Conservation (phyloP, 2,329 filamentous ascomycete genomes). For the Paradendryphiella salina region DNA sequence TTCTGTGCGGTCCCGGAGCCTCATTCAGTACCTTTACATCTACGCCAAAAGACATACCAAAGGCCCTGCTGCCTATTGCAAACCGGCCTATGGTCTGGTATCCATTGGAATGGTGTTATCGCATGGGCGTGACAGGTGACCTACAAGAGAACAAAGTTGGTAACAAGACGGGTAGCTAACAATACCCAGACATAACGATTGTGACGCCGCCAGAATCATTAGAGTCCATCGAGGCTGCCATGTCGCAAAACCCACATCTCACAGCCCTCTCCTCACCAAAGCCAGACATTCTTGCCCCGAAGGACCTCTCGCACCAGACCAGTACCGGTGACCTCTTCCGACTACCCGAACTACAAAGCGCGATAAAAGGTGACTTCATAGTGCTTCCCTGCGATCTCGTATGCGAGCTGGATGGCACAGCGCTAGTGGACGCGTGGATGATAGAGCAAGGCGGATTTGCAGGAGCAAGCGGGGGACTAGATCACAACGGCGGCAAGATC, state of each 20-base stretch:
- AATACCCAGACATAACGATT: conserved; percentile 57
- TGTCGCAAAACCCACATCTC: conserved; percentile 77
- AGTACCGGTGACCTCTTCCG: conserved; percentile 88
- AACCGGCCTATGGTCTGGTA: conserved; percentile 92
- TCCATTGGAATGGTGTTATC: conserved; percentile 81
- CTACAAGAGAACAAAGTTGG: not conserved
- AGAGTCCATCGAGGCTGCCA: conserved; percentile 67
- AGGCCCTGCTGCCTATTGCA: conserved; percentile 79
- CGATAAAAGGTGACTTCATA: conserved; percentile 82
- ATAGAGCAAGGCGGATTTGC: conserved; percentile 72
- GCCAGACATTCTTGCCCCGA: conserved; percentile 75
- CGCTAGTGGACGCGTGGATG: conserved; percentile 90
- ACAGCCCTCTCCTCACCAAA: conserved; percentile 73
- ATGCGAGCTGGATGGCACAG: conserved; percentile 82
- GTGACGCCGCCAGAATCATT: conserved; percentile 61
- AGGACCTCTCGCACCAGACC: conserved; percentile 76
- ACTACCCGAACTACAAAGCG: conserved; percentile 76
- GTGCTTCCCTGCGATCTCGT: conserved; percentile 92
- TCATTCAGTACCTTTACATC: conserved; percentile 83
- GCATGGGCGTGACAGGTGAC: conserved; percentile 73
- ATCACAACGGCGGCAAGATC: conserved; percentile 48
- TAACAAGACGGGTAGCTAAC: conserved; percentile 3
- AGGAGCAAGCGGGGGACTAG: conserved; percentile 58
- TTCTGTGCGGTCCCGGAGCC: conserved; percentile 79
- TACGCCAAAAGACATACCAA: conserved; percentile 77